These are phyloP conservation scores for Mycena metata DNA, from an alignment of 768 basidiomycete genomes.

Conservation along the genomic window DNA sequence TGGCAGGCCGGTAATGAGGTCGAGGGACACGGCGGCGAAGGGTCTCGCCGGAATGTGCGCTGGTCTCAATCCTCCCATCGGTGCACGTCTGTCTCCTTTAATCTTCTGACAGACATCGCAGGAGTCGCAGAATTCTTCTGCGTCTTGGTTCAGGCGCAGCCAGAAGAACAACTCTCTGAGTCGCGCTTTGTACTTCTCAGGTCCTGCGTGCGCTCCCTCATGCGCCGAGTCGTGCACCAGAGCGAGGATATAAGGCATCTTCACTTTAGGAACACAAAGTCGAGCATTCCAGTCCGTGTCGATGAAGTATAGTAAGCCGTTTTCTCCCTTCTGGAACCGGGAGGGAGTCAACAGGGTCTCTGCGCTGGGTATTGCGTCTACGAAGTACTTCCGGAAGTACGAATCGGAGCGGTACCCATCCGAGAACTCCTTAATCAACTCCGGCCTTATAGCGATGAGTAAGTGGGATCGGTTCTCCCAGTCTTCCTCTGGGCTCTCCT, in stretches of 20 bases:
- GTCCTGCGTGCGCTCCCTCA: slow-evolving; percentile 8
- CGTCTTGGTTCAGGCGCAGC: neutral
- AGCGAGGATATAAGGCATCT: slow-evolving; percentile 24
- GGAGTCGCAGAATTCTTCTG: neutral
- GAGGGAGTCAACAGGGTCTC: slow-evolving; percentile 5
- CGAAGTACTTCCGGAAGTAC: slow-evolving; percentile 1
- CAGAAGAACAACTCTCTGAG: neutral
- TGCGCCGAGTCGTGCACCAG: neutral
- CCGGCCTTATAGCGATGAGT: neutral
- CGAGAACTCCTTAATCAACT: neutral
- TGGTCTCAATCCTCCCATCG: neutral
- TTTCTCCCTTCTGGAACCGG: neutral
- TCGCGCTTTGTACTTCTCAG: neutral
- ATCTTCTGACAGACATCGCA: slow-evolving; percentile 22
- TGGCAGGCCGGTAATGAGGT: too few relatives aligned
- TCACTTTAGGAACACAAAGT: neutral
- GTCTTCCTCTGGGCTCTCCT: neutral
- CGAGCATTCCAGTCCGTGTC: slow-evolving; percentile 16
- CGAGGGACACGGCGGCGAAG: slow-evolving; percentile 11
- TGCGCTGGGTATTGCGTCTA: too few relatives aligned
- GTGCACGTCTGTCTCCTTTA: neutral
- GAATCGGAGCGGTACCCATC: neutral
- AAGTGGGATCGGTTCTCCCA: neutral
- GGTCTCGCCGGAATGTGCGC: slow-evolving; percentile 9
- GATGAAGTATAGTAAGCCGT: slow-evolving; percentile 22